Evolutionary conservation across 2,329 filamentous ascomycete species (phyloP), one percentile per base, ranked within the genome.

Genomic region (Lachnellula arida): DNA sequence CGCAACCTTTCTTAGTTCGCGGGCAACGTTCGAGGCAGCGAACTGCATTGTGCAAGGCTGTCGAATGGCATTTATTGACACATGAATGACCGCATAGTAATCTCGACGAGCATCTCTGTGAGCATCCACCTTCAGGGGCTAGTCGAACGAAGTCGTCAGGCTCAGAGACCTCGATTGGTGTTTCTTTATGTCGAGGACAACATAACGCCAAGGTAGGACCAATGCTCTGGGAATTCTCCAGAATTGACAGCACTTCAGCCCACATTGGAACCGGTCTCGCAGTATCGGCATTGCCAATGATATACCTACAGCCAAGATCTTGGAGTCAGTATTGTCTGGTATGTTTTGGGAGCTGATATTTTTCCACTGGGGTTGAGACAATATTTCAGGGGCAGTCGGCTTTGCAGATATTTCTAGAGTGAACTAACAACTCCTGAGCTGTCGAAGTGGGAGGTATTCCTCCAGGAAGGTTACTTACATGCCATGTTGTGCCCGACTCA

Each of bases 281-380:
- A 0, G 85, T 89, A 1, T 78, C 68, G 0, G 81, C 67, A 63
- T 89, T 86, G 3, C 87, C 86, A 19, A 91, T 82, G 34, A 91
- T 74, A 64, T 86, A 88, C 28, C 28, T 32, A 12, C 9, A 32
- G 28, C 12, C 28, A 32, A 32, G 28, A 32, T 11, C 9, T 32
- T 9, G 28, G 28, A 12, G 28, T 32, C 28, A 32, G 28, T 2
- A 12, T 32, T 32, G 28, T 12, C 28, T 32, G 4, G 8, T 32
- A 32, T 32, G 3, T 32, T 32, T 12, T 3, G 9, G 28, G 25
- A 28, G 25, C 25, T 28, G 25, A 7, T 28, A 5, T 2, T 28
- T 2, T 28, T 28, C 25, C 6, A 28, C 6, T 2, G 25, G 25
- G 7, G 6, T 8, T 28, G 7, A 28, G 25, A 28, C 25, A 7